Percentiles rank a stretch among this genome's conserved stretches.
phyloP scores from a whole-genome alignment of 192 early-diverging fungal species.

The Coemansia asiatica region DNA sequence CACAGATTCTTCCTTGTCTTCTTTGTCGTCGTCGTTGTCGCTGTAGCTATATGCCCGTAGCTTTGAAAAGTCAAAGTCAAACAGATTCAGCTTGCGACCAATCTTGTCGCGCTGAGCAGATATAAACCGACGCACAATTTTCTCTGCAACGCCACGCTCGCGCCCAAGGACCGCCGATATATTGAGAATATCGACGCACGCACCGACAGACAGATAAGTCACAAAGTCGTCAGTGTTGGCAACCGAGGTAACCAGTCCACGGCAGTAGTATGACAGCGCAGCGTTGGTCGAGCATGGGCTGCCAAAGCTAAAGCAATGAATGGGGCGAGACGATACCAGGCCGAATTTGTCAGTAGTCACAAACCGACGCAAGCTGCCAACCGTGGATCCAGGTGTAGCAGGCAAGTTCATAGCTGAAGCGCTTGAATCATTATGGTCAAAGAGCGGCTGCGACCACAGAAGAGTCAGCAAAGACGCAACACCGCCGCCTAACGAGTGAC shows the following conservation, averaged over 20 bases:
- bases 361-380: slow-evolving; percentile 56
- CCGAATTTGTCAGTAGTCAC: slow-evolving; percentile 64
- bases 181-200: slow-evolving; percentile 73
- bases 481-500: slow-evolving; percentile 87
- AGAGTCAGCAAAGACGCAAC: slow-evolving; percentile 77
- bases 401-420: background rate
- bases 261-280: slow-evolving; percentile 67
- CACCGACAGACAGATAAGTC: slow-evolving; percentile 70
- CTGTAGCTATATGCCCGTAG: slow-evolving; percentile 28
- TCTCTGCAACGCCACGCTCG: slow-evolving; percentile 65
- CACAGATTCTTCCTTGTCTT: slow-evolving; percentile 3
- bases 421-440: slow-evolving; percentile 13
- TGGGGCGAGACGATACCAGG: slow-evolving; percentile 67
- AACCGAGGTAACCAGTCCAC: slow-evolving; percentile 75
- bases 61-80: slow-evolving; percentile 52
- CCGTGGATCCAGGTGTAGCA: slow-evolving; percentile 30
- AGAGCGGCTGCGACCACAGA: slow-evolving; percentile 63
- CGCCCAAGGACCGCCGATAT: slow-evolving; percentile 64
- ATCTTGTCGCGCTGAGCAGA: slow-evolving; percentile 40
- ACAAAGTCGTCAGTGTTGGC: slow-evolving; percentile 83
- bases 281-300: slow-evolving; percentile 75
- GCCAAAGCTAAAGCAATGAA: slow-evolving; percentile 85
- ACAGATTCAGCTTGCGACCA: slow-evolving; percentile 26
- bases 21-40: slow-evolving; percentile 11
- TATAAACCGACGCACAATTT: slow-evolving; percentile 63